Evolutionary conservation across 768 basidiomycete genomes (phyloP).

Genomic region (Naganishia kalamii): DNA sequence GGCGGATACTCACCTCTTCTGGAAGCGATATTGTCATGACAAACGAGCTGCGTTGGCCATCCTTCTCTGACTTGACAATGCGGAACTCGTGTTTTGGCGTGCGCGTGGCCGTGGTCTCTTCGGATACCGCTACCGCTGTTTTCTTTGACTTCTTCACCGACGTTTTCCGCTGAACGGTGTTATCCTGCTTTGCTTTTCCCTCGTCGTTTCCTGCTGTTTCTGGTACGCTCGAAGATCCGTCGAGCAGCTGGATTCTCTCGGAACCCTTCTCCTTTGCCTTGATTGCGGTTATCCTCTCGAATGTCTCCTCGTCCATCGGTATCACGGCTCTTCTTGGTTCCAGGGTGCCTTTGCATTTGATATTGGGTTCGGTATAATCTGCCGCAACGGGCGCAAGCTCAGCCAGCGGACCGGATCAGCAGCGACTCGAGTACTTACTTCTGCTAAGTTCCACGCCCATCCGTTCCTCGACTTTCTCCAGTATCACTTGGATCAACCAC

Average conservation of each 20-base stretch:
- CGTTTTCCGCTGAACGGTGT: background rate
- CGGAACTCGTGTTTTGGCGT: conserved; percentile 22
- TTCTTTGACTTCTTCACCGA: background rate
- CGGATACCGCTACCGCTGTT: background rate
- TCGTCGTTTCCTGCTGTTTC: background rate
- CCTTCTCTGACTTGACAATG: background rate
- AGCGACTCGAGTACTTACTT: conserved; percentile 1
- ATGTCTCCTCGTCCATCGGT: conserved; percentile 14
- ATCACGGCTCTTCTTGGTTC: conserved; percentile 16
- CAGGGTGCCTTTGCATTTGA: conserved; percentile 20
- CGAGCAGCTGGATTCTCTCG: conserved; percentile 18
- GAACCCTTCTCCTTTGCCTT: conserved; percentile 5
- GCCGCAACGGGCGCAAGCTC: background rate
- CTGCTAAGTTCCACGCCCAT: conserved; percentile 22
- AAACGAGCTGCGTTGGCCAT: background rate
- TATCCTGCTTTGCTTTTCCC: background rate
- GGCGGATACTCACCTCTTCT: conserved; percentile 14
- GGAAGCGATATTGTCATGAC: conserved; percentile 19
- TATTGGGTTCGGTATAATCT: conserved; percentile 26
- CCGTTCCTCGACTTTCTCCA: conserved; percentile 25
- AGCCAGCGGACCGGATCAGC: too few relatives aligned
- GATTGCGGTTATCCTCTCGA: conserved; percentile 11
- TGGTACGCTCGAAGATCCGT: background rate
- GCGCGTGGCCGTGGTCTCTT: background rate
- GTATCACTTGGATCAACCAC: conserved; percentile 24